phyloP scores from a whole-genome alignment of 176 grass and related monocot species.

The Alloteropsis semialata region DNA sequence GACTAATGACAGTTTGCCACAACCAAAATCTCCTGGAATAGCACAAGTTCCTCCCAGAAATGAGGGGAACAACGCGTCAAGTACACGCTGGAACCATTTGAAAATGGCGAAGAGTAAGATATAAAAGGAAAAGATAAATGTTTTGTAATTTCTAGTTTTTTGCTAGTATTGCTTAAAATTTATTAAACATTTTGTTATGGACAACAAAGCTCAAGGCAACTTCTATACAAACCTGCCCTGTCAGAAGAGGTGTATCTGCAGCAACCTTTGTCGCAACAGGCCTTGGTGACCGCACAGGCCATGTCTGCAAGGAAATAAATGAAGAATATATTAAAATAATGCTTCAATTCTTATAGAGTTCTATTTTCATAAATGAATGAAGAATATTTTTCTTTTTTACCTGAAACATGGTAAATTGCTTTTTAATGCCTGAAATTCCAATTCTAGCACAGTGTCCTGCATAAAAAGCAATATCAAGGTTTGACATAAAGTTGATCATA shows the following conservation, averaged over 20 bases:
- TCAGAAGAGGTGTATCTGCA: conserved; percentile 84
- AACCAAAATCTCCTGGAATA: conserved; percentile 95
- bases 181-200: not conserved
- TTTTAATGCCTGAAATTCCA: conserved; percentile 87
- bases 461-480: conserved; percentile 26
- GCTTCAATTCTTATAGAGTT: not conserved
- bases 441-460: conserved; percentile 77
- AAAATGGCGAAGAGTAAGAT: conserved; percentile 10
- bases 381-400: conserved; percentile 27
- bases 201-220: not conserved
- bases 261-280: conserved; percentile 79
- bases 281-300: conserved; percentile 84
- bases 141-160: not conserved
- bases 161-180: not conserved
- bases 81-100: conserved; percentile 64
- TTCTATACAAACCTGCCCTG: conserved; percentile 62
- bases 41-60: conserved; percentile 93
- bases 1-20: conserved; percentile 96
- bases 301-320: conserved; percentile 41
- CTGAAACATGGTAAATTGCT: conserved; percentile 83
- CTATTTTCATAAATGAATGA: not conserved
- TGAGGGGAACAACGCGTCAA: conserved; percentile 90
- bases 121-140: conserved; percentile 8
- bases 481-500: not conserved
- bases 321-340: conserved; percentile 16